Evolutionary conservation across 2,329 filamentous ascomycete species (phyloP).

Genomic region (Claviceps fusiformis): DNA sequence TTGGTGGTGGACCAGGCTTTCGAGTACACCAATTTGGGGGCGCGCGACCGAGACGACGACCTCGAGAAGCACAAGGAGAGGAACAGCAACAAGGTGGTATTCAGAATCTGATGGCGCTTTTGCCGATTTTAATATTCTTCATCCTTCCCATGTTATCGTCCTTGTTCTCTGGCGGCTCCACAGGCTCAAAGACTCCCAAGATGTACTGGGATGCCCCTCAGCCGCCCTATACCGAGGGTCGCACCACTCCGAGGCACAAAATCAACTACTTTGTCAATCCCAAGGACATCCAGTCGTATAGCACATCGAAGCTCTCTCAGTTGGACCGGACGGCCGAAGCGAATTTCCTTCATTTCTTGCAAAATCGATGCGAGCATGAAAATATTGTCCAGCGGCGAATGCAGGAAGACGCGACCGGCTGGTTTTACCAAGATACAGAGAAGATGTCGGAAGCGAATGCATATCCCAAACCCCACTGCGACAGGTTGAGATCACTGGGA

Average conservation of each 20-base stretch:
- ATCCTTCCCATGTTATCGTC: slow-evolving; percentile 73
- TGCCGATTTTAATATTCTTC: slow-evolving; percentile 84
- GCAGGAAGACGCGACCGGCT: slow-evolving; percentile 69
- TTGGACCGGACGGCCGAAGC: slow-evolving; percentile 69
- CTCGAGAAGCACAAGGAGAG: slow-evolving; percentile 46
- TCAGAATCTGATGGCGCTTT: slow-evolving; percentile 55
- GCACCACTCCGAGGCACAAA: slow-evolving; percentile 55
- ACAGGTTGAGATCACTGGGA: slow-evolving; percentile 31
- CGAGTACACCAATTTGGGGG: slow-evolving; percentile 94
- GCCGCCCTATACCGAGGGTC: slow-evolving; percentile 60
- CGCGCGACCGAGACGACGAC: slow-evolving; percentile 58
- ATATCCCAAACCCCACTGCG: slow-evolving; percentile 39
- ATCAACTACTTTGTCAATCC: slow-evolving; percentile 82
- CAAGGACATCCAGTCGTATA: slow-evolving; percentile 57
- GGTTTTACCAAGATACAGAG: slow-evolving; percentile 70
- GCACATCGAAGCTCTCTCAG: slow-evolving; percentile 52
- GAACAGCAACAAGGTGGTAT: slow-evolving; percentile 37
- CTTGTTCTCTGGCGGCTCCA: slow-evolving; percentile 46
- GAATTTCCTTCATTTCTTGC: slow-evolving; percentile 54
- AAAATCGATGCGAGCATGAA: slow-evolving; percentile 63
- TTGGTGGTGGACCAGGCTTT: slow-evolving; percentile 81
- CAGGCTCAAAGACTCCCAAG: slow-evolving; percentile 40
- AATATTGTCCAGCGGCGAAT: slow-evolving; percentile 49
- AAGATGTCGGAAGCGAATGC: slow-evolving; percentile 59
- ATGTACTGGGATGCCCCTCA: slow-evolving; percentile 63